These are phyloP conservation scores for Oryza nivara DNA, from an alignment of 176 grass and related monocot genomes.

Conservation along the genomic window DNA sequence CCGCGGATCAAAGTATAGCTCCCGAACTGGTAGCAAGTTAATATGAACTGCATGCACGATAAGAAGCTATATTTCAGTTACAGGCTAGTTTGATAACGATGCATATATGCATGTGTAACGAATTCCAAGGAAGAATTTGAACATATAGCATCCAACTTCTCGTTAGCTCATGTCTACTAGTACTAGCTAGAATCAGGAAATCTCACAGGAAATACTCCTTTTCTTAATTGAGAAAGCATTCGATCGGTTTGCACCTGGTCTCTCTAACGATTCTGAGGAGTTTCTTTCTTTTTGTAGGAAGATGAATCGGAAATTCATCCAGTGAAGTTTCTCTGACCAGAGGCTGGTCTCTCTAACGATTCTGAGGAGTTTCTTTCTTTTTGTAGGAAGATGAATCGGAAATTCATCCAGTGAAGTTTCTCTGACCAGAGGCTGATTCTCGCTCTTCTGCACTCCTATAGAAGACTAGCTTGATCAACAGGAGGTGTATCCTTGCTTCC, in stretches of 20 bases:
- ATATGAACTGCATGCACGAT: constrained; percentile 19
- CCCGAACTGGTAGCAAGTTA: not conserved
- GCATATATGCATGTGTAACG: not conserved
- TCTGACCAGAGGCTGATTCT: too few relatives aligned
- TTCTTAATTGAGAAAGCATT: not conserved
- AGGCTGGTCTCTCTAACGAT: not conserved
- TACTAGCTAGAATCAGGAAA: not conserved
- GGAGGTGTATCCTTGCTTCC: not conserved
- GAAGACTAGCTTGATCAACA: too few relatives aligned
- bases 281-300: too few relatives aligned
- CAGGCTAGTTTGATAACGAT: not conserved
- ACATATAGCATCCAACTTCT: not conserved
- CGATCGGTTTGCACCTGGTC: not conserved
- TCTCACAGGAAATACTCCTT: not conserved
- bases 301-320: too few relatives aligned
- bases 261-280: not conserved
- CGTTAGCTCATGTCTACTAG: not conserved
- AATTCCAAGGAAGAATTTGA: not conserved
- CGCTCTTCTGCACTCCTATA: too few relatives aligned
- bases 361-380: too few relatives aligned
- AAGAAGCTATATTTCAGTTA: not conserved
- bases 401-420: too few relatives aligned
- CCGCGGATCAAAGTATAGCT: not conserved
- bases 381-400: too few relatives aligned
- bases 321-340: too few relatives aligned